Evolutionary conservation across 2,329 filamentous ascomycete species (phyloP).

Genomic region (Bipolaris bicolor): DNA sequence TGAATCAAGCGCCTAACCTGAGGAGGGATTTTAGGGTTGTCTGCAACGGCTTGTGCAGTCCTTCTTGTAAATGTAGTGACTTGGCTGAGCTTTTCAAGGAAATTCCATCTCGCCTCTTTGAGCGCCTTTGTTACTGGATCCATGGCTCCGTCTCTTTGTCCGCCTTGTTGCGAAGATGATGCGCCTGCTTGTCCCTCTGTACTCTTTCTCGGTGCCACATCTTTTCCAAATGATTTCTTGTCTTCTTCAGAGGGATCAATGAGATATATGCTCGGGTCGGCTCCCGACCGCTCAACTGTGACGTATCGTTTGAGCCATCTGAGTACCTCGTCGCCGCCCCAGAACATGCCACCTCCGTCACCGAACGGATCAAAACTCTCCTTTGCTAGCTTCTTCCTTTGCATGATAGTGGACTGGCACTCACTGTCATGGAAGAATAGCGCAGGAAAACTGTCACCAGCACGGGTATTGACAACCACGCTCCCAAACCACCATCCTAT

Average conservation of each 20-base stretch:
- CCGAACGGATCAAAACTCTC: conserved; percentile 92
- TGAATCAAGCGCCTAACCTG: conserved; percentile 83
- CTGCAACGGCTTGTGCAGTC: conserved; percentile 88
- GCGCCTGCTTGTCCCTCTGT: conserved; percentile 33
- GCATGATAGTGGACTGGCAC: conserved; percentile 92
- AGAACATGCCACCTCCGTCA: conserved; percentile 85
- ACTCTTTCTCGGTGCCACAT: conserved; percentile 52
- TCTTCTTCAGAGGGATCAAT: conserved; percentile 88
- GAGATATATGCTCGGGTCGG: conserved; percentile 89
- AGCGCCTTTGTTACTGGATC: conserved; percentile 92
- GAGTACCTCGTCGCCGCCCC: conserved; percentile 95
- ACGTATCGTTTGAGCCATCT: conserved; percentile 89
- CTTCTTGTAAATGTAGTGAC: conserved; percentile 94
- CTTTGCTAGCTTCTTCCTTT: conserved; percentile 83
- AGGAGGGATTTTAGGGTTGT: conserved; percentile 88
- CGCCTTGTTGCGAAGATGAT: conserved; percentile 33
- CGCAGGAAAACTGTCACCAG: conserved; percentile 91
- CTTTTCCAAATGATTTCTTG: conserved; percentile 76
- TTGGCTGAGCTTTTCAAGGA: conserved; percentile 95
- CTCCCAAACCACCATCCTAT: conserved; percentile 99
- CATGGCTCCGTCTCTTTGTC: conserved; percentile 73
- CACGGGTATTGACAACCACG: conserved; percentile 86
- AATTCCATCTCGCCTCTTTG: conserved; percentile 94
- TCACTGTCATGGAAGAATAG: conserved; percentile 98
- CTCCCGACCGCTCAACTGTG: conserved; percentile 78